Evolutionary conservation across 371 early-diverging fungal genomes (phyloP).

Genomic region (Rhizopus stolonifer): DNA sequence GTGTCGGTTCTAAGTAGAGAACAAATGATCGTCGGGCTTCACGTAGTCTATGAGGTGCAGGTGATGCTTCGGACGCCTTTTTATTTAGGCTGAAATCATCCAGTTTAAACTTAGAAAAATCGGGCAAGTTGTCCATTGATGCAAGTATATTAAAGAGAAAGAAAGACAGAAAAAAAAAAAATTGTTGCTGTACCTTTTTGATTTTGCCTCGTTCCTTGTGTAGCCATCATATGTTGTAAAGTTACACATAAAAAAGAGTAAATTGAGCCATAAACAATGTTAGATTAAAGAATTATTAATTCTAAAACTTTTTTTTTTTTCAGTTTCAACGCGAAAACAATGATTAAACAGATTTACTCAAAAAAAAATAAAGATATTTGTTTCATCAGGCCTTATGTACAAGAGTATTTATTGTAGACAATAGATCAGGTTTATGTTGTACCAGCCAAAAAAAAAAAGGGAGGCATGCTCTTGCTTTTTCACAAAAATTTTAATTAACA

Average conservation of each 20-base stretch:
- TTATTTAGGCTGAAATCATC: conserved; percentile 29
- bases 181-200: background rate
- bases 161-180: background rate
- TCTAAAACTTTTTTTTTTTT: no score
- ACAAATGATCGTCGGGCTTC: conserved; percentile 31
- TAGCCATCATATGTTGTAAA: background rate
- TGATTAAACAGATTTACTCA: no score
- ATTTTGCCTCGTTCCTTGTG: background rate
- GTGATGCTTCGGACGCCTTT: conserved; percentile 12
- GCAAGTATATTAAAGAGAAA: background rate
- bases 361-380: no score
- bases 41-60: conserved; percentile 31
- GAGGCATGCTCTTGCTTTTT: background rate
- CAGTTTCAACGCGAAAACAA: no score
- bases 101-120: conserved; percentile 28
- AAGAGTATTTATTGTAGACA: no score
- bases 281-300: no score
- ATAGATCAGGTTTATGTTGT: no score
- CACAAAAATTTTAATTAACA: background rate
- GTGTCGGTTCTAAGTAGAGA: conserved; percentile 30
- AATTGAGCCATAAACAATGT: no score
- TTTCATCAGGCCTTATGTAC: no score
- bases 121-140: conserved; percentile 17
- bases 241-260: no score
- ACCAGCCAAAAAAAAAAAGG: background rate